phyloP scores from a whole-genome alignment of 129 eudicot species.

The Mikania micrantha region DNA sequence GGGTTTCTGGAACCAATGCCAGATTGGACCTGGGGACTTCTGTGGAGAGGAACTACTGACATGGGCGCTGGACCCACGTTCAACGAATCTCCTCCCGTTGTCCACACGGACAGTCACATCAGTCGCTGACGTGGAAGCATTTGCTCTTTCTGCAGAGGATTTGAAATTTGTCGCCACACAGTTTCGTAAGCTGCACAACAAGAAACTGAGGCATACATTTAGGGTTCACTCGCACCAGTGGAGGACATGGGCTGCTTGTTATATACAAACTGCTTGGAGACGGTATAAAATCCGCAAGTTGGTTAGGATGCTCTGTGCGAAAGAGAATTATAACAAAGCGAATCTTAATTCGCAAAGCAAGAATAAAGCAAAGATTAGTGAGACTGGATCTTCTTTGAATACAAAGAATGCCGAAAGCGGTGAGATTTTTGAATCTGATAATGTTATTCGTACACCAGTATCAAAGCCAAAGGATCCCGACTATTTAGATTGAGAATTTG shows the following conservation, averaged over 20 bases:
- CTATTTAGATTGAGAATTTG: constrained; percentile 34
- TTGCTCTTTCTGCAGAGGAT: constrained; percentile 57
- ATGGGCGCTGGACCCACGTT: constrained; percentile 64
- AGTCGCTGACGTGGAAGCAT: constrained; percentile 65
- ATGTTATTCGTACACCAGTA: constrained; percentile 29
- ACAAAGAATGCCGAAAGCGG: constrained; percentile 19
- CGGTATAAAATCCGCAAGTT: constrained; percentile 26
- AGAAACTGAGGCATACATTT: constrained; percentile 53
- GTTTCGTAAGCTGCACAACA: constrained; percentile 58
- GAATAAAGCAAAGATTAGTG: constrained; percentile 13
- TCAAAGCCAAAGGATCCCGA: constrained; percentile 68
- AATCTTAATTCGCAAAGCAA: constrained; percentile 17
- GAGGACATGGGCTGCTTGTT: constrained; percentile 88
- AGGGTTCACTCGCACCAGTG: constrained; percentile 75
- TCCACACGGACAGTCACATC: constrained; percentile 68
- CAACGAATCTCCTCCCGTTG: constrained; percentile 51
- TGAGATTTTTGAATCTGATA: constrained; percentile 29
- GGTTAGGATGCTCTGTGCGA: neutral
- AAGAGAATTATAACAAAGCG: constrained; percentile 23
- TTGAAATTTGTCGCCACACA: constrained; percentile 59
- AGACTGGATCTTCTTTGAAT: constrained; percentile 24
- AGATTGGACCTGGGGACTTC: constrained; percentile 69
- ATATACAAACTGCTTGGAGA: constrained; percentile 70
- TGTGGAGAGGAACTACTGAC: constrained; percentile 79
- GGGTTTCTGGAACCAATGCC: constrained; percentile 53